A percentile compares a stretch with the other conserved stretches of the same genome.
phyloP scores from a whole-genome alignment of 192 early-diverging fungal genomes.

The Neocallimastix lanati region DNA sequence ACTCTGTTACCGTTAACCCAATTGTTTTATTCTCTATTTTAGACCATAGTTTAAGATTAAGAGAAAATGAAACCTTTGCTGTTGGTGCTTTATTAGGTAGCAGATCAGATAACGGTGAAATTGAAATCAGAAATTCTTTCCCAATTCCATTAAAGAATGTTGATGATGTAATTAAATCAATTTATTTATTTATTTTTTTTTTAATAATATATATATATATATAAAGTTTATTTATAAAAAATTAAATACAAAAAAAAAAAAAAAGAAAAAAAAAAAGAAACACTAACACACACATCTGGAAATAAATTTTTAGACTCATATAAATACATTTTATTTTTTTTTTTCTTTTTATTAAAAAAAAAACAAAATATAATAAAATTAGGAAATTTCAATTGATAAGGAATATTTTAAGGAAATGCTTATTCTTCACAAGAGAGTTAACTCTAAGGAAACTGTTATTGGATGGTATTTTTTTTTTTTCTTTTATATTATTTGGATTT shows the following conservation, averaged over 20 bases:
- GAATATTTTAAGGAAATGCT: constrained; percentile 76
- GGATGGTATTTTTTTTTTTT: no score
- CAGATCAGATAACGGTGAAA: constrained; percentile 71
- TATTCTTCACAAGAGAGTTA: constrained; percentile 71
- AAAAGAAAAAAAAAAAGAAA: no score
- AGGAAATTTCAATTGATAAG: constrained; percentile 65
- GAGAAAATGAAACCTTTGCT: constrained; percentile 49
- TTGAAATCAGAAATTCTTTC: constrained; percentile 79
- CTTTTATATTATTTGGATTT: no score
- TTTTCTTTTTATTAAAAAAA: no score
- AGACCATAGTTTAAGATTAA: constrained; percentile 75
- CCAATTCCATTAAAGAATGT: constrained; percentile 55
- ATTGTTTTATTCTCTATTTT: constrained; percentile 81
- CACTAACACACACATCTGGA: no score
- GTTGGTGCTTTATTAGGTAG: constrained; percentile 83
- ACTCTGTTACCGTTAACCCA: constrained; percentile 41
- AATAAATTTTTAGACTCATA: no score
- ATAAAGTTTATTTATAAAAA: no score
- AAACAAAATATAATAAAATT: no score
- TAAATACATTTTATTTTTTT: no score
- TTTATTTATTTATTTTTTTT: no score
- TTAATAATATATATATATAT: no score
- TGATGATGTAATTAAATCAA: constrained; percentile 24
- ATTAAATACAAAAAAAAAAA: no score
- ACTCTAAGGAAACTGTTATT: constrained; percentile 73